Evolutionary conservation across 352 stramenopile species (phyloP).

Genomic region (Phytopythium kandeliae): DNA sequence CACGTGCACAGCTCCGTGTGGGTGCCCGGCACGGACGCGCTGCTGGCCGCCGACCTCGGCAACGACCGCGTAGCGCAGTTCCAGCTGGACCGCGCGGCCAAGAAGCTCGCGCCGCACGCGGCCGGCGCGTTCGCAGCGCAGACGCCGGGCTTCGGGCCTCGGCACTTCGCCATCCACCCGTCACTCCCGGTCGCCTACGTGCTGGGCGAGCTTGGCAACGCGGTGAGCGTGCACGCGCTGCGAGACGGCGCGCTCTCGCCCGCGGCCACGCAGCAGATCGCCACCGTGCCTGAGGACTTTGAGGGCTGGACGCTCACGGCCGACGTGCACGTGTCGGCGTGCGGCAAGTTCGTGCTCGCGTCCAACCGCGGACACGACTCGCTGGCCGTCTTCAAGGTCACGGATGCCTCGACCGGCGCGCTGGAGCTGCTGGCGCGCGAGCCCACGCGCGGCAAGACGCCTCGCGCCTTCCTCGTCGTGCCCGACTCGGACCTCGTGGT

Average conservation of each 20-base stretch:
- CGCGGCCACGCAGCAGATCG: conserved; percentile 52
- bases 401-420: conserved; percentile 19
- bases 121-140: conserved; percentile 32
- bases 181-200: conserved; percentile 55
- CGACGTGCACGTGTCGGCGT: conserved; percentile 52
- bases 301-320: conserved; percentile 20
- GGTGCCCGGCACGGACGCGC: conserved; percentile 22
- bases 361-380: conserved; percentile 63
- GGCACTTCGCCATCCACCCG: conserved; percentile 72
- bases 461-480: conserved; percentile 49
- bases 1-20: conserved; percentile 79
- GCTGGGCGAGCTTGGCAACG: conserved; percentile 60
- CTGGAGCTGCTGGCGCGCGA: conserved; percentile 42
- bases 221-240: conserved; percentile 52
- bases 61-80: conserved; percentile 68
- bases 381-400: conserved; percentile 57
- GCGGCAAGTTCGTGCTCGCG: conserved; percentile 52
- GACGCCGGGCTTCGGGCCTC: conserved; percentile 46
- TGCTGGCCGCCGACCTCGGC: conserved; percentile 62
- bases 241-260: conserved; percentile 38
- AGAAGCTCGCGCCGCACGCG: conserved; percentile 34
- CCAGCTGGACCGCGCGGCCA: conserved; percentile 25
- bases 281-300: conserved; percentile 49
- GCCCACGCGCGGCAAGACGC: conserved; percentile 41
- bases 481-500: conserved; percentile 48